Conservation (phyloP, 2,329 filamentous ascomycete species). For the Tolypocladium inflatum region DNA sequence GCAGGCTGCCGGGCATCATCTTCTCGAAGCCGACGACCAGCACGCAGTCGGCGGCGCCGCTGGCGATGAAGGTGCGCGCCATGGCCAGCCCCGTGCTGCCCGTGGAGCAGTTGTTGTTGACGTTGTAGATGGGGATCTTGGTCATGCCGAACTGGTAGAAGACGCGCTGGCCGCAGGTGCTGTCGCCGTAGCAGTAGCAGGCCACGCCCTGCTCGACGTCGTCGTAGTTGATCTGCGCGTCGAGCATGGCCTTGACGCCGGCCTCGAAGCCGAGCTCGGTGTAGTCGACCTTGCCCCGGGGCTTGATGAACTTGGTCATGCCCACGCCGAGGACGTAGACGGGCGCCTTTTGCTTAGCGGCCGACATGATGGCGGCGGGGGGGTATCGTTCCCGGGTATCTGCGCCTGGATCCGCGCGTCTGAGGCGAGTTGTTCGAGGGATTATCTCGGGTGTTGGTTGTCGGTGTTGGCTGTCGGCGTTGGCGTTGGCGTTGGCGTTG, state of each 20-base stretch:
- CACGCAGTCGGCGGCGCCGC: conserved; percentile 78
- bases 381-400: no score
- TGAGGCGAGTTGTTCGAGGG: no score
- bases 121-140: conserved; percentile 90
- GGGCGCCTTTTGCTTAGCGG: conserved; percentile 36
- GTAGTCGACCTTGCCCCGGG: conserved; percentile 87
- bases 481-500: not conserved
- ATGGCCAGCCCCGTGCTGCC: conserved; percentile 86
- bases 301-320: conserved; percentile 99
- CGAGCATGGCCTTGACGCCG: conserved; percentile 75
- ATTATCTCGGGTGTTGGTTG: no score
- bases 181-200: conserved; percentile 98
- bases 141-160: conserved; percentile 99
- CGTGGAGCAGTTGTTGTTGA: conserved; percentile 98
- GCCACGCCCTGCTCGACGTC: conserved; percentile 90
- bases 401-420: no score
- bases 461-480: not conserved
- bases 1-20: conserved; percentile 88
- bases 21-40: conserved; percentile 95
- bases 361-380: conserved; percentile 25
- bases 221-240: conserved; percentile 90
- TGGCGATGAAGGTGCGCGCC: conserved; percentile 67
- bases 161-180: conserved; percentile 87
- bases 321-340: conserved; percentile 92
- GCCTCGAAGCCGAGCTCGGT: conserved; percentile 91